Evolutionary conservation across 2,329 filamentous ascomycete genomes (phyloP).

Genomic region (Cordyceps fumosorosea): DNA sequence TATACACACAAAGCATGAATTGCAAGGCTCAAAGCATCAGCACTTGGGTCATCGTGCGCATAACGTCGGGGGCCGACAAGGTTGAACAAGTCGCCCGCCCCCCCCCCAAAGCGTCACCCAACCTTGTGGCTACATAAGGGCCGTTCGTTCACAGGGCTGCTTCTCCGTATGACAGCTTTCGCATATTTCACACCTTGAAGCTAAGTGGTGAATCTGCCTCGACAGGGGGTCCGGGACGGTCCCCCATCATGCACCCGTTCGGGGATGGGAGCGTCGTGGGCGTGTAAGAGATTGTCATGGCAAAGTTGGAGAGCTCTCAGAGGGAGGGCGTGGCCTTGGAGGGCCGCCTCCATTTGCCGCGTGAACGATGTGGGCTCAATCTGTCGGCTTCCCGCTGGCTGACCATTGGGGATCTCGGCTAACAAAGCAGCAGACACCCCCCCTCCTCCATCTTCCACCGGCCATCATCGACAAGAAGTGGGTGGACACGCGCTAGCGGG

Average conservation of each 20-base stretch:
- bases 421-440: not conserved
- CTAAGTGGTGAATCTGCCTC: constrained; percentile 2
- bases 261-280: not conserved
- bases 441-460: not conserved
- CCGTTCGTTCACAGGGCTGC: not conserved
- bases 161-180: not conserved
- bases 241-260: not conserved
- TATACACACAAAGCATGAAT: not conserved
- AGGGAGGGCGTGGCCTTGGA: not conserved
- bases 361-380: not conserved
- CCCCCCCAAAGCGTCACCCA: not conserved
- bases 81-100: not conserved
- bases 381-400: not conserved
- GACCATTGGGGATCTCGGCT: not conserved
- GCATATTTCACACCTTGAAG: not conserved
- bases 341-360: not conserved
- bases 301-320: constrained; percentile 1
- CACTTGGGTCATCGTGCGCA: not conserved
- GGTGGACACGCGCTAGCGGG: constrained; percentile 7
- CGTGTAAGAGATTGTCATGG: not conserved
- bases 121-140: not conserved
- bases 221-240: constrained; percentile 8
- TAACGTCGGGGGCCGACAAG: not conserved
- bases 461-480: not conserved
- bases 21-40: not conserved